phyloP scores from a whole-genome alignment of 2,329 filamentous ascomycete species.

The Capronia americana region DNA sequence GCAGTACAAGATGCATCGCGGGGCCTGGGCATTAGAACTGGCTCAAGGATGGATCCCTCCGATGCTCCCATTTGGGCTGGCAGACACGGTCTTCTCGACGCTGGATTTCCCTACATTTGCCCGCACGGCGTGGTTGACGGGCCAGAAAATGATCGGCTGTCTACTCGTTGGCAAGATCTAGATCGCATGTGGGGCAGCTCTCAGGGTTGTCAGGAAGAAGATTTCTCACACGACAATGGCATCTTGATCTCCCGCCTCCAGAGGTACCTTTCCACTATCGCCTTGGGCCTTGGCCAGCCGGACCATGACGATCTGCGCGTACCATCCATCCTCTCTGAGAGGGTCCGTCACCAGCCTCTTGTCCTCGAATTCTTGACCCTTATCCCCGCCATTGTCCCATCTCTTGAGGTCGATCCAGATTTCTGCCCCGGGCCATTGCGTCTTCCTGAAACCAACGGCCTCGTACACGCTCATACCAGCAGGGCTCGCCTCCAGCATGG shows the following conservation, averaged over 20 bases:
- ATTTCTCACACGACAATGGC: background rate
- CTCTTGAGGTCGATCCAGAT: constrained; percentile 29
- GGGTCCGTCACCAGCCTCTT: constrained; percentile 9
- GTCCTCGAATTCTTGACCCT: constrained; percentile 26
- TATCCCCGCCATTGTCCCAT: constrained; percentile 30
- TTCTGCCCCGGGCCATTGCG: constrained; percentile 12
- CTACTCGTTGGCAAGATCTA: constrained; percentile 71
- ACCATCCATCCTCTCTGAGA: constrained; percentile 21
- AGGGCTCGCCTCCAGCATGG: constrained; percentile 30
- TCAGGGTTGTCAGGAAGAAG: background rate
- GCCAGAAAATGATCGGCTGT: constrained; percentile 76
- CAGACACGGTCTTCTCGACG: constrained; percentile 79
- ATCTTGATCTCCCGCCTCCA: background rate
- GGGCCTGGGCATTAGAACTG: constrained; percentile 83
- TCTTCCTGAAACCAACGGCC: constrained; percentile 23
- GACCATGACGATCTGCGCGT: constrained; percentile 28
- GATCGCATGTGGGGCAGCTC: background rate
- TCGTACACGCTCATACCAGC: constrained; percentile 27
- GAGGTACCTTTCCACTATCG: background rate
- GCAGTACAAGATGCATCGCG: constrained; percentile 81
- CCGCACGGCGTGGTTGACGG: constrained; percentile 77
- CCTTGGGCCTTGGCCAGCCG: constrained; percentile 4
- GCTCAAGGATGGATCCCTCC: constrained; percentile 88
- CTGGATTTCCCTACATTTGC: constrained; percentile 85
- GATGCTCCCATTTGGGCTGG: constrained; percentile 89